phyloP scores from a whole-genome alignment of 257 asterid genomes.

The Mitragyna speciosa region DNA sequence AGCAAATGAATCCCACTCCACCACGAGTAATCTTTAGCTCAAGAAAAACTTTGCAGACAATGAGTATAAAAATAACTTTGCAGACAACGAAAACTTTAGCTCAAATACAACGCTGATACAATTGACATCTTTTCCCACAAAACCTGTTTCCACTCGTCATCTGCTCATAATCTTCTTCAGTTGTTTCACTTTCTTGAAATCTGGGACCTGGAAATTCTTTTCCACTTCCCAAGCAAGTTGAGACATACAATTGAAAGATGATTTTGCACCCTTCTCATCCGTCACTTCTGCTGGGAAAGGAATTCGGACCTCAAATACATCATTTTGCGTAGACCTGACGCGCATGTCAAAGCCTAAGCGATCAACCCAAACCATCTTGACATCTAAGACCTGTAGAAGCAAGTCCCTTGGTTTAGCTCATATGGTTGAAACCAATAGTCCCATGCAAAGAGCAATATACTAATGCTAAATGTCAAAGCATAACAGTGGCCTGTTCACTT shows the following conservation, averaged over 20 bases:
- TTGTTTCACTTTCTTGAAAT: constrained; percentile 63
- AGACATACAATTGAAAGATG: constrained; percentile 93
- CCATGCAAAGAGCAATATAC: too few relatives aligned
- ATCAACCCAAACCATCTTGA: constrained; percentile 92
- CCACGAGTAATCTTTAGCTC: background rate
- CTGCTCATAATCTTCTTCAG: constrained; percentile 50
- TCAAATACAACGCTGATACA: background rate
- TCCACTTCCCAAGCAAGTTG: constrained; percentile 98
- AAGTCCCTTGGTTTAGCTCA: background rate
- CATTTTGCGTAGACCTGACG: constrained; percentile 52
- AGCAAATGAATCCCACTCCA: background rate
- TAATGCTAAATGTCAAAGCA: too few relatives aligned
- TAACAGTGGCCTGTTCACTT: too few relatives aligned
- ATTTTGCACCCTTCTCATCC: constrained; percentile 92
- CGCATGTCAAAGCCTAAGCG: constrained; percentile 83
- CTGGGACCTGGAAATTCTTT: constrained; percentile 57
- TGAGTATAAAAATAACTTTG: too few relatives aligned
- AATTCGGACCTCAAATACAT: constrained; percentile 72
- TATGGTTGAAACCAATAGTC: too few relatives aligned
- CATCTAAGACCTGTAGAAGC: constrained; percentile 63
- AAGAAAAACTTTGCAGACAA: background rate
- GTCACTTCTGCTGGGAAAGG: constrained; percentile 91
- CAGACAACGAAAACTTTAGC: background rate
- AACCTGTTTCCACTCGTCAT: constrained; percentile 17
- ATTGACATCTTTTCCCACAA: background rate